Evolutionary conservation across 2,329 filamentous ascomycete species (phyloP), one percentile per base, ranked within the genome.

Genomic region (Colletotrichum chrysophilum): DNA sequence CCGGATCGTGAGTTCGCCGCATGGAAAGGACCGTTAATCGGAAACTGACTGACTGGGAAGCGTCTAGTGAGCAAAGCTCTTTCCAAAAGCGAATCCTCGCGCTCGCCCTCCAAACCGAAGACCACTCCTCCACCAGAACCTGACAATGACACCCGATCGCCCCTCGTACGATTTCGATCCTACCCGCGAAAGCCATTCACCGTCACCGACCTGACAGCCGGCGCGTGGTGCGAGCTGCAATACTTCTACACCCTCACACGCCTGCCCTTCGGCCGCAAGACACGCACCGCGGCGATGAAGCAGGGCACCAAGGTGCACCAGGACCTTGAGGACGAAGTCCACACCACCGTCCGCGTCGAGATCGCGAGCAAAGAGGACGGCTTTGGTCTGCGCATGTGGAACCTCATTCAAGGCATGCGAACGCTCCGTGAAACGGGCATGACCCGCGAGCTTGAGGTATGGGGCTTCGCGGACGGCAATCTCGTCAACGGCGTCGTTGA

Each of bases 141-240:
- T 1, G 77, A 78, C 26, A 77, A 82, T 13, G 86, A 88, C 66
- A 80, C 78, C 3, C 84, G 83, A 24, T 88, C 89, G 2, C 96
- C 96, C 0, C 86, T 98, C 3, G 90, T 95, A 77, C 92, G 94
- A 38, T 98, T 98, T 80, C 93, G 96, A 48, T 92, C 92, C 2
- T 93, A 90, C 71, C 95, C 95, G 0, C 93, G 90, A 80, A 96
- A 95, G 81, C 92, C 94, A 0, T 89, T 98, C 9, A 95, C 94
- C 0, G 97, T 98, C 2, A 96, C 95, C 4, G 97, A 99, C 83
- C 86, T 98, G 28, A 92, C 96, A 1, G 94, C 95, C 2, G 96
- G 96, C 3, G 93, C 96, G 9, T 99, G 97, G 97, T 99, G 97
- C 83, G 96, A 99, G 84, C 84, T 98, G 75, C 96, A 98, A 83